Evolutionary conservation across 352 stramenopile genomes (phyloP).

Genomic region (Pythium volutum): DNA sequence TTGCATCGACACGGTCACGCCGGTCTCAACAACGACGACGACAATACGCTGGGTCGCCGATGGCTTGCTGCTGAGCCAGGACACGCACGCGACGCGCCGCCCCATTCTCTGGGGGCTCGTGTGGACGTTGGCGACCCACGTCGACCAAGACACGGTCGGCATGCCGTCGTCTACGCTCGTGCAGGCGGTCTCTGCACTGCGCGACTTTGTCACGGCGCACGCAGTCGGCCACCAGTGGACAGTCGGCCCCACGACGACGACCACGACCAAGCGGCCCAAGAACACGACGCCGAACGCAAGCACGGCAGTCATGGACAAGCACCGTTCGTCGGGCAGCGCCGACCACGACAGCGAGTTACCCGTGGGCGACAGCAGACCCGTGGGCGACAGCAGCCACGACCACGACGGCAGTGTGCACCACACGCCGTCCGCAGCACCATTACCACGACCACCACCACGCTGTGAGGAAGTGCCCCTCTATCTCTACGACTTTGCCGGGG

Average conservation of each 20-base stretch:
- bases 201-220: neutral
- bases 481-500: neutral
- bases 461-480: neutral
- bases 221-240: conserved; percentile 5
- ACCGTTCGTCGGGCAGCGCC: neutral
- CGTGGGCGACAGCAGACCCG: neutral
- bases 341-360: neutral
- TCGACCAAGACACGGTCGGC: conserved; percentile 2
- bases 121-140: conserved; percentile 8
- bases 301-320: no score
- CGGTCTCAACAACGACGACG: neutral
- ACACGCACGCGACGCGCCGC: neutral
- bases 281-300: no score
- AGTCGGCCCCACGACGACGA: neutral
- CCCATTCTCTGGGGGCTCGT: conserved; percentile 18
- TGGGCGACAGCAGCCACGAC: neutral
- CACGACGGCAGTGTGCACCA: neutral
- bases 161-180: conserved; percentile 11
- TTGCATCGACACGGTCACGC: conserved; percentile 12
- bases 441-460: neutral
- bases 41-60: conserved; percentile 1
- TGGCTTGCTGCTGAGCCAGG: conserved; percentile 14
- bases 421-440: no score
- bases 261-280: neutral
- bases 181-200: conserved; percentile 6